Conservation (phyloP, 306 rosid genomes). For the Abrus precatorius region DNA sequence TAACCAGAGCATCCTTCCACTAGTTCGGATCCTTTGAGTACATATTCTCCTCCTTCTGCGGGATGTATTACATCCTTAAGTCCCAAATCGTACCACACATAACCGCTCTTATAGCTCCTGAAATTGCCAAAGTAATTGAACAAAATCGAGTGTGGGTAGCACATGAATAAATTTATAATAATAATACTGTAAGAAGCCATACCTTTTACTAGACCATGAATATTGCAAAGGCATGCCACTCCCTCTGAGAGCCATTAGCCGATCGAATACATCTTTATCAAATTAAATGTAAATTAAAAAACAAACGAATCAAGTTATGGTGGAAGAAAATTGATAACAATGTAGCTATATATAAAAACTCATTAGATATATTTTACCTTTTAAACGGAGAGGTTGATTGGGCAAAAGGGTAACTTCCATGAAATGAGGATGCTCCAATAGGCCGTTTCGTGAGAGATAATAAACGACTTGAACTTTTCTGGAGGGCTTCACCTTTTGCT, state of each 20-base stretch:
- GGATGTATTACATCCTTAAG: slow-evolving; percentile 72
- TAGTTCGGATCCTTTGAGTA: slow-evolving; percentile 88
- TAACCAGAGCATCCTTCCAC: slow-evolving; percentile 61
- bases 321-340: not conserved
- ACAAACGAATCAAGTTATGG: not conserved
- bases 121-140: not conserved
- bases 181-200: no score
- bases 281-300: not conserved
- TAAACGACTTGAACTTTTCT: slow-evolving; percentile 83
- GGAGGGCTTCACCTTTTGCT: slow-evolving; percentile 55
- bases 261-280: slow-evolving; percentile 71
- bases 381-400: slow-evolving; percentile 81
- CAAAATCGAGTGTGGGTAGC: not conserved
- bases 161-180: no score
- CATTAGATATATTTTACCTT: slow-evolving; percentile 50
- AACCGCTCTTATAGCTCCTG: slow-evolving; percentile 88
- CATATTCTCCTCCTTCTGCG: slow-evolving; percentile 85
- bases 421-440: slow-evolving; percentile 88
- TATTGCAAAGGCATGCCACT: slow-evolving; percentile 85
- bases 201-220: slow-evolving; percentile 97
- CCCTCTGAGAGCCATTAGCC: slow-evolving; percentile 79
- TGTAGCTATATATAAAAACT: not conserved
- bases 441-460: slow-evolving; percentile 86
- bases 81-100: slow-evolving; percentile 88
- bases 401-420: slow-evolving; percentile 72